A percentile compares a stretch with the other conserved stretches of the same genome.
Conservation (phyloP, 1,284 basidiomycete species). For the Hemileia vastatrix region DNA sequence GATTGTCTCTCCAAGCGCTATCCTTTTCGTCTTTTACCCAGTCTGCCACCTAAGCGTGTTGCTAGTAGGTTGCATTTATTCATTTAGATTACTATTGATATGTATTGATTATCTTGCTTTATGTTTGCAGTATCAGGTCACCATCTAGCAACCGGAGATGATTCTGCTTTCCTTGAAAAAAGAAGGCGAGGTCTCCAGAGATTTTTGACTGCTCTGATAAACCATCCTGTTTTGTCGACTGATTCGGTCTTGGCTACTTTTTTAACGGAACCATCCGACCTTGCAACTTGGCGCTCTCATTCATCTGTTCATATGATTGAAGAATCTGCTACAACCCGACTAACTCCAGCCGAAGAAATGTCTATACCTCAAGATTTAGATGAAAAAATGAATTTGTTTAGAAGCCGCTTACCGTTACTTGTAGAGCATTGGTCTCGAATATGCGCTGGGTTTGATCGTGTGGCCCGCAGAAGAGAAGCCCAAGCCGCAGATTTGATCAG, state of each 20-base stretch:
- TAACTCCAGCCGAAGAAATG: conserved; percentile 79
- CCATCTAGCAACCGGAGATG: conserved; percentile 57
- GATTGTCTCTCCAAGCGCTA: conserved; percentile 64
- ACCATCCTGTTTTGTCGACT: conserved; percentile 77
- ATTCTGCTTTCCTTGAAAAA: conserved; percentile 65
- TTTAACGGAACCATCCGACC: conserved; percentile 29
- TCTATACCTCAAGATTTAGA: conserved; percentile 80
- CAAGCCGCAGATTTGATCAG: conserved; percentile 62
- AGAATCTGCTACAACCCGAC: conserved; percentile 67
- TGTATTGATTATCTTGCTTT: background rate
- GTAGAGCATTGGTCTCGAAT: conserved; percentile 87
- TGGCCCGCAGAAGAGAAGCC: conserved; percentile 73
- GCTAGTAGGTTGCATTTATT: conserved; percentile 55
- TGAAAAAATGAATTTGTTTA: conserved; percentile 63
- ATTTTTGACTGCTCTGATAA: conserved; percentile 70
- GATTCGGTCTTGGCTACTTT: conserved; percentile 74
- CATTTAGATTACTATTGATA: conserved; percentile 9
- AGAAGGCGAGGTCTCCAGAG: conserved; percentile 74
- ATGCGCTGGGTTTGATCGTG: conserved; percentile 68
- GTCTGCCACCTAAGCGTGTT: conserved; percentile 77
- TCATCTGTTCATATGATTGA: conserved; percentile 59
- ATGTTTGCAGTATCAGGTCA: conserved; percentile 21
- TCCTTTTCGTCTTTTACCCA: conserved; percentile 82
- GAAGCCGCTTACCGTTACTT: conserved; percentile 59
- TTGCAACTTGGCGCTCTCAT: conserved; percentile 28